Conservation (phyloP, 345 rosid species). For the Brassica rapa region DNA sequence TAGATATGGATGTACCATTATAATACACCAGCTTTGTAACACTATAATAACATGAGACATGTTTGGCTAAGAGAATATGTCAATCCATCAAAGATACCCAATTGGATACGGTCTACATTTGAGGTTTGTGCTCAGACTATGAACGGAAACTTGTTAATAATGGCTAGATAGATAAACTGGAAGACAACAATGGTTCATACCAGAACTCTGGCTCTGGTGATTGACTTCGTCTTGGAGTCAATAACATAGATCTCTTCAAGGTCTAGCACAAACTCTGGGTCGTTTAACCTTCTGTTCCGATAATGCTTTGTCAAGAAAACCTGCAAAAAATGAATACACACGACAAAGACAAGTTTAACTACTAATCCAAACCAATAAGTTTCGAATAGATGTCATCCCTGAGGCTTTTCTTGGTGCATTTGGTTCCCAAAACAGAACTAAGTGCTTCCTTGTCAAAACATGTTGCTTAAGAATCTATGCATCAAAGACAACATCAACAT, state of each 20-base stretch:
- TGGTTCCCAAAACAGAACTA: neutral
- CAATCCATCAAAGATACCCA: neutral
- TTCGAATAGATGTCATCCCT: neutral
- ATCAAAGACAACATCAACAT: constrained; percentile 6
- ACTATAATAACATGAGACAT: neutral
- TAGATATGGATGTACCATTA: neutral
- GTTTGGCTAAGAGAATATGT: neutral
- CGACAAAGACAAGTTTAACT: neutral
- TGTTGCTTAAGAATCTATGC: neutral
- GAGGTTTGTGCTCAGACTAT: constrained; percentile 6
- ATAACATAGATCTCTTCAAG: constrained; percentile 94
- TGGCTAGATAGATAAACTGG: neutral
- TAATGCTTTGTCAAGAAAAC: constrained; percentile 88
- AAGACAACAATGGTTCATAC: constrained; percentile 43
- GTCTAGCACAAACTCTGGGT: constrained; percentile 86
- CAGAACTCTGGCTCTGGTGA: constrained; percentile 89
- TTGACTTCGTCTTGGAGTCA: constrained; percentile 85
- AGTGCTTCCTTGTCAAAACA: neutral
- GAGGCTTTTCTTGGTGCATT: neutral
- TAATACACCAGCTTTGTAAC: neutral
- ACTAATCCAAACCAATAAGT: neutral
- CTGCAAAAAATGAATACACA: constrained; percentile 43
- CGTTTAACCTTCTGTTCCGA: constrained; percentile 71
- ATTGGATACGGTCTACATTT: neutral
- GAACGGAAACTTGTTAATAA: neutral